A percentile compares a stretch with the other conserved stretches of the same genome.
phyloP scores from a whole-genome alignment of 768 basidiomycete species.

The Tylopilus vinaceipallidus region DNA sequence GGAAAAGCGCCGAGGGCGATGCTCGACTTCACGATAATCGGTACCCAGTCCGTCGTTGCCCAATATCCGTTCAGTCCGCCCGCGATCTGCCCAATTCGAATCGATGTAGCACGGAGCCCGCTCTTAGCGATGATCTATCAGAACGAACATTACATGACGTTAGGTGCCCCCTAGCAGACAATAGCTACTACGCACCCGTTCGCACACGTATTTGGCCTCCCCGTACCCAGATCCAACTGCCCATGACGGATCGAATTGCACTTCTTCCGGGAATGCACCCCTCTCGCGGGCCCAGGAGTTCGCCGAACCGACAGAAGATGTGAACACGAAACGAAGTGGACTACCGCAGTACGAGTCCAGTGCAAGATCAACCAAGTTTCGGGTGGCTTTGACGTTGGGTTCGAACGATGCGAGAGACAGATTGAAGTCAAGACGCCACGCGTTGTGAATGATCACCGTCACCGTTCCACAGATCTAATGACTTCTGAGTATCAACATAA shows the following conservation, averaged over 20 bases:
- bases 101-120: constrained; percentile 20
- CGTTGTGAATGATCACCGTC: constrained; percentile 28
- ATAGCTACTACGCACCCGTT: constrained; percentile 31
- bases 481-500: neutral
- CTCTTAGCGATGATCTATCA: constrained; percentile 27
- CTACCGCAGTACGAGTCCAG: constrained; percentile 26
- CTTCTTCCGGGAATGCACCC: constrained; percentile 29
- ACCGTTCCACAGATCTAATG: constrained; percentile 20
- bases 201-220: constrained; percentile 37
- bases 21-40: constrained; percentile 35
- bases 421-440: constrained; percentile 39
- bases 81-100: constrained; percentile 35
- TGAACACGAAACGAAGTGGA: constrained; percentile 24
- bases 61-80: constrained; percentile 35
- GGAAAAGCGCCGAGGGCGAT: constrained; percentile 26
- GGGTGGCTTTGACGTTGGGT: constrained; percentile 32
- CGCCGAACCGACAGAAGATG: constrained; percentile 21
- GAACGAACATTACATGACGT: neutral
- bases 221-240: constrained; percentile 38
- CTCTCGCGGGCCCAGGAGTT: constrained; percentile 23
- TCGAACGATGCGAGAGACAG: constrained; percentile 37
- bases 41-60: too few relatives aligned
- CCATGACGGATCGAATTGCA: constrained; percentile 25
- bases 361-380: constrained; percentile 33
- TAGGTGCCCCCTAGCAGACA: constrained; percentile 1